These are phyloP conservation scores for Coemansia sp. DNA, from an alignment of 192 early-diverging fungal genomes.

Conservation along the genomic window DNA sequence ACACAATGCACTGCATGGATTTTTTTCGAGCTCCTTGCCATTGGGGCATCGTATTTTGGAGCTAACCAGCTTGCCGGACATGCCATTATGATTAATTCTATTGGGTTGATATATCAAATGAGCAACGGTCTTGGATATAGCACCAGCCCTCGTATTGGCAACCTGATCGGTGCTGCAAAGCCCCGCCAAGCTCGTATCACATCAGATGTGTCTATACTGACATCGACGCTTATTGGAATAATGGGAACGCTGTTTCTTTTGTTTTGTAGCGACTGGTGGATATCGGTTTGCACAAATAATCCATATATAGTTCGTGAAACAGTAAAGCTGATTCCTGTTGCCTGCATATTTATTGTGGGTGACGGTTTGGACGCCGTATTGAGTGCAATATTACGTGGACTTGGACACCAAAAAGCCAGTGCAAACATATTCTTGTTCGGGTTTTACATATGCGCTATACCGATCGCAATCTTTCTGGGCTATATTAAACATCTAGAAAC, in stretches of 20 bases:
- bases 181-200: too few species aligned
- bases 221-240: constrained; percentile 52
- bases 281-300: constrained; percentile 52
- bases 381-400: constrained; percentile 48
- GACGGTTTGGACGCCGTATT: constrained; percentile 56
- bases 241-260: constrained; percentile 57
- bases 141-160: constrained; percentile 72
- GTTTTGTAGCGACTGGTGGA: constrained; percentile 56
- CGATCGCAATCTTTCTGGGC: constrained; percentile 43
- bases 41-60: constrained; percentile 73
- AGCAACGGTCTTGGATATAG: constrained; percentile 73
- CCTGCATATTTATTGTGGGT: constrained; percentile 13
- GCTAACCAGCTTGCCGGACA: constrained; percentile 62
- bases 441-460: constrained; percentile 45
- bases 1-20: constrained; percentile 82
- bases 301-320: constrained; percentile 9
- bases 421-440: constrained; percentile 41
- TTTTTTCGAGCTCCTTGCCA: constrained; percentile 66
- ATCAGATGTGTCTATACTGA: constrained; percentile 48
- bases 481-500: constrained; percentile 3
- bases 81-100: constrained; percentile 65
- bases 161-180: too few species aligned
- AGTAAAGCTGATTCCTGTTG: constrained; percentile 13
- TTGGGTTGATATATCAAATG: constrained; percentile 68
- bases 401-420: too few species aligned